Evolutionary conservation across 2,329 filamentous ascomycete species (phyloP).

Genomic region (Colletotrichum tamarilloi): DNA sequence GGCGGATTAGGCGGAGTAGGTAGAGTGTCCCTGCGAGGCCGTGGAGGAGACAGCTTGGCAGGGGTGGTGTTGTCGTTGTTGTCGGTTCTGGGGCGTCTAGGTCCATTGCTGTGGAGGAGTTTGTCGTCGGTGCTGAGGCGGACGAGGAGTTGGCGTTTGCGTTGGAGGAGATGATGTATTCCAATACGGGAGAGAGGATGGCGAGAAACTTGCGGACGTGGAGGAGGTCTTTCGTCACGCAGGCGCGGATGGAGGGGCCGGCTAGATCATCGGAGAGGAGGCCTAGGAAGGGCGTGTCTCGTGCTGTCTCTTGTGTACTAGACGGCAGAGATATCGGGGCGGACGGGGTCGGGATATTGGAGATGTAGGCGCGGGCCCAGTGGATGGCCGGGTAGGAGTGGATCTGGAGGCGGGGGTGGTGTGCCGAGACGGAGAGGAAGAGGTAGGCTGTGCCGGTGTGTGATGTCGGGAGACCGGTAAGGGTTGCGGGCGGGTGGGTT

Average conservation of each 20-base stretch:
- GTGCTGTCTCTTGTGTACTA: not conserved
- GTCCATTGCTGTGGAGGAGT: not conserved
- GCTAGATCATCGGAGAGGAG: constrained; percentile 61
- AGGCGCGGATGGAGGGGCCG: constrained; percentile 57
- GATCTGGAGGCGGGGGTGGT: constrained; percentile 56
- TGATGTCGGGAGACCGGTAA: constrained; percentile 63
- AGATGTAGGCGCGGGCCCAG: constrained; percentile 62
- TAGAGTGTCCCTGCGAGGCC: constrained; percentile 77
- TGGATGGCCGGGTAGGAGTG: constrained; percentile 52
- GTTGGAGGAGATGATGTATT: constrained; percentile 37
- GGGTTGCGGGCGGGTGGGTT: constrained; percentile 45
- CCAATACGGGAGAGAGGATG: constrained; percentile 49
- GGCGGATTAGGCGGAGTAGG: constrained; percentile 71
- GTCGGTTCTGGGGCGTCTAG: not conserved
- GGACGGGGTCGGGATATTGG: constrained; percentile 40
- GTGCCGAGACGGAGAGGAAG: constrained; percentile 59
- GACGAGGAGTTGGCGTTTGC: constrained; percentile 27
- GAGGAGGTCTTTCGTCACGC: constrained; percentile 50
- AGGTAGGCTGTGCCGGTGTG: constrained; percentile 68
- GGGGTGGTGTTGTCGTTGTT: constrained; percentile 47
- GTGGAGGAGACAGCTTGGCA: constrained; percentile 71
- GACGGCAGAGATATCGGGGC: not conserved
- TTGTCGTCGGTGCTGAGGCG: not conserved
- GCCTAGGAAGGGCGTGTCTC: constrained; percentile 52
- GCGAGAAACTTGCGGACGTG: constrained; percentile 54